These are phyloP conservation scores for Fusarium lyarnte DNA, from an alignment of 2,329 filamentous ascomycete genomes.

Conservation along the genomic window DNA sequence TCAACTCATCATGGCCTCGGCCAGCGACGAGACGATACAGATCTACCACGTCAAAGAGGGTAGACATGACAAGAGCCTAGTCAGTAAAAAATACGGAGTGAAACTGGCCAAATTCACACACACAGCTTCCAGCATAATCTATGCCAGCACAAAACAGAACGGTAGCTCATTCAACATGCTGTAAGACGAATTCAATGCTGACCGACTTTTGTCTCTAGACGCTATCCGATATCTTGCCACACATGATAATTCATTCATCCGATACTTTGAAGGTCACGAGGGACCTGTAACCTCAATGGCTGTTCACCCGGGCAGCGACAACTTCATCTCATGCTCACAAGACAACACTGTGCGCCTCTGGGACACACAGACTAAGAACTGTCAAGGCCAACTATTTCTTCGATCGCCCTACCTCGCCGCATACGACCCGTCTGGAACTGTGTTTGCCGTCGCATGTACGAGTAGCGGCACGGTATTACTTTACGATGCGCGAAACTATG, in stretches of 20 bases:
- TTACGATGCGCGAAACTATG: conserved; percentile 93
- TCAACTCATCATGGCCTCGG: conserved; percentile 89
- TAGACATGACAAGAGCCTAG: conserved; percentile 85
- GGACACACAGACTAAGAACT: conserved; percentile 84
- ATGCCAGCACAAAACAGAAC: conserved; percentile 95
- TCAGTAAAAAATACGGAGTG: conserved; percentile 96
- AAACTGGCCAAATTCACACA: conserved; percentile 96
- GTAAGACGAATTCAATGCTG: neutral
- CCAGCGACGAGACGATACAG: conserved; percentile 94
- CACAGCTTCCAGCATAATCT: conserved; percentile 88
- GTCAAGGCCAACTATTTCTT: conserved; percentile 82
- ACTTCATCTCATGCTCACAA: conserved; percentile 89
- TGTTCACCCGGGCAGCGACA: conserved; percentile 86
- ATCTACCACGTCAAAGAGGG: conserved; percentile 95
- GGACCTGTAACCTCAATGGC: conserved; percentile 83
- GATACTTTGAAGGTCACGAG: conserved; percentile 94
- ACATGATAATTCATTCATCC: conserved; percentile 95
- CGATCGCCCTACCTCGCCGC: conserved; percentile 83
- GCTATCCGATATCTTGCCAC: conserved; percentile 87
- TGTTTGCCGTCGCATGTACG: conserved; percentile 90
- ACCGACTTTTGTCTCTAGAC: conserved; percentile 58
- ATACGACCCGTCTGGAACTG: conserved; percentile 90
- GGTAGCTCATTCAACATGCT: conserved; percentile 59
- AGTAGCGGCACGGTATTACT: conserved; percentile 82
- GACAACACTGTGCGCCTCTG: conserved; percentile 94